Conservation (phyloP, 2,329 filamentous ascomycete species). For the Trichoderma afroharzianum region DNA sequence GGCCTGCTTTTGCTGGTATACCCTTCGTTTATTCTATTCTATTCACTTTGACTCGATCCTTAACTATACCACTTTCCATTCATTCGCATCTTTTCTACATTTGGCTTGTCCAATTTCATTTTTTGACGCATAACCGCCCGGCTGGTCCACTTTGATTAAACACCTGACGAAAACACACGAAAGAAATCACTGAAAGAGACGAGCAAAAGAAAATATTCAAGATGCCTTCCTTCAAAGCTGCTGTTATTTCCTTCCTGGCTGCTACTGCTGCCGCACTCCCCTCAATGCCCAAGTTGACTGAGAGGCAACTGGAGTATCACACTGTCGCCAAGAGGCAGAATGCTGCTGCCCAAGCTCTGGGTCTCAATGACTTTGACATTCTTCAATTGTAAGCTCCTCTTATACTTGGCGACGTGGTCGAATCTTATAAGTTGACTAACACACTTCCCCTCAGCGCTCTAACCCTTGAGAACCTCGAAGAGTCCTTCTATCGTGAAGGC, state of each 20-base stretch:
- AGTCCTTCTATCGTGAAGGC: conserved; percentile 67
- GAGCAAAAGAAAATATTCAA: conserved; percentile 24
- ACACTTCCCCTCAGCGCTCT: conserved; percentile 44
- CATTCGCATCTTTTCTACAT: background rate
- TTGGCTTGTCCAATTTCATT: background rate
- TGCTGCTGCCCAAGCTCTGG: conserved; percentile 43
- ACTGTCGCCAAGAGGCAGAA: conserved; percentile 49
- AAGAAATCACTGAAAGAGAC: conserved; percentile 1
- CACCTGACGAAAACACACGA: background rate
- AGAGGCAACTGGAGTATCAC: conserved; percentile 44
- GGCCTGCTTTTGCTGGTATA: conserved; percentile 21
- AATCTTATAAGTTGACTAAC: background rate
- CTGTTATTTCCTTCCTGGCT: conserved; percentile 43
- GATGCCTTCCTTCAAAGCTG: conserved; percentile 40
- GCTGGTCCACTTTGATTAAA: conserved; percentile 8
- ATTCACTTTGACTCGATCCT: conserved; percentile 12
- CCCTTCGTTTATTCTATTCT: conserved; percentile 18
- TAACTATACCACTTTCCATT: conserved; percentile 1
- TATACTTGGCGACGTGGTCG: background rate
- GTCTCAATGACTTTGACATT: conserved; percentile 52
- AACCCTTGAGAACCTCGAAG: conserved; percentile 72
- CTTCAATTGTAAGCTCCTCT: conserved; percentile 52
- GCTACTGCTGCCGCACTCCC: conserved; percentile 47
- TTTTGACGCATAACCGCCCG: background rate
- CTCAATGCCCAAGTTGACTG: conserved; percentile 41